A percentile compares a stretch with the other conserved stretches of the same genome.
phyloP scores from a whole-genome alignment of 805 yeast species.

The Ogataea methanolica region DNA sequence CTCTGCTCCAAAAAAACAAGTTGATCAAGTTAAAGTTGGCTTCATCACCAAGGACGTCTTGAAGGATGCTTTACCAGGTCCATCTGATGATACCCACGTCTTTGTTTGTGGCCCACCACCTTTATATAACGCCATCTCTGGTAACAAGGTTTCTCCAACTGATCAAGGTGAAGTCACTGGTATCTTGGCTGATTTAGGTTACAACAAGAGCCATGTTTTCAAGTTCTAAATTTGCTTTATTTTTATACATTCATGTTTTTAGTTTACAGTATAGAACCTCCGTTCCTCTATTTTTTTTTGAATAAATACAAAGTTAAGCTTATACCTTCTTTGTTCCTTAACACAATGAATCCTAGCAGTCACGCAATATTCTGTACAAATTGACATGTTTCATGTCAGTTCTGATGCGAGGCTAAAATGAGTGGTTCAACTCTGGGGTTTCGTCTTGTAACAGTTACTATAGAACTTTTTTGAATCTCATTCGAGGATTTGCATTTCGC shows the following conservation, averaged over 20 bases:
- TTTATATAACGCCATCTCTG: constrained; percentile 82
- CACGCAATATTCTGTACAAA: too few relatives aligned
- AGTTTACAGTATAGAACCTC: not conserved
- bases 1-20: constrained; percentile 36
- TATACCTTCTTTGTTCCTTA: too few relatives aligned
- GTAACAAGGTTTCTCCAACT: constrained; percentile 74
- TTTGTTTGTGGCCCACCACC: constrained; percentile 97
- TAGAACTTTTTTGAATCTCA: too few relatives aligned
- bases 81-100: constrained; percentile 61
- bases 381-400: too few relatives aligned
- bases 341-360: too few relatives aligned
- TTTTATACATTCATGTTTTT: not conserved
- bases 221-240: constrained; percentile 54
- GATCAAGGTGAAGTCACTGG: constrained; percentile 97
- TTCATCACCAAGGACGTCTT: constrained; percentile 75
- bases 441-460: too few relatives aligned
- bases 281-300: too few relatives aligned
- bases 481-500: too few relatives aligned
- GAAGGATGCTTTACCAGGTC: constrained; percentile 53
- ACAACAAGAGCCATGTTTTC: constrained; percentile 79
- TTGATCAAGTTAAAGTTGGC: constrained; percentile 62
- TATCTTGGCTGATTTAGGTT: constrained; percentile 82
- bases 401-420: too few relatives aligned
- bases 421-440: too few relatives aligned
- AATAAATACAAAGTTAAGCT: too few relatives aligned